phyloP scores from a whole-genome alignment of 805 yeast genomes.

The Teunomyces atbi region DNA sequence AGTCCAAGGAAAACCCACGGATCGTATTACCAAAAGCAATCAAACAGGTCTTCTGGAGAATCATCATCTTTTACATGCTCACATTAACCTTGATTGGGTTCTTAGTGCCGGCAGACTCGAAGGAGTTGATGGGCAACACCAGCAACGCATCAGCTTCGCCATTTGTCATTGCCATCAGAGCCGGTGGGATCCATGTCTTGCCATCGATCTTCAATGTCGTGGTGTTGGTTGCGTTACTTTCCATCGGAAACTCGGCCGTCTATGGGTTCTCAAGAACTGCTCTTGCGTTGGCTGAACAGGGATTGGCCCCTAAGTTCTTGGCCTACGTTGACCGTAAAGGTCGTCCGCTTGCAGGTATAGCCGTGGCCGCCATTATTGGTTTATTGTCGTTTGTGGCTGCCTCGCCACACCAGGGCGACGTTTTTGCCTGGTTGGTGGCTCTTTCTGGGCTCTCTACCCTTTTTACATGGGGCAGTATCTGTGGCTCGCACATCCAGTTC shows the following conservation, averaged over 20 bases:
- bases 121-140: conserved; percentile 22
- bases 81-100: conserved; percentile 41
- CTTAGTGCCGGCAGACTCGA: conserved; percentile 34
- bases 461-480: conserved; percentile 29
- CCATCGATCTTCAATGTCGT: conserved; percentile 45
- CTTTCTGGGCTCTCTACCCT: conserved; percentile 27
- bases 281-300: conserved; percentile 39
- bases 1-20: conserved; percentile 36
- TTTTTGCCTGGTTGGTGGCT: conserved; percentile 32
- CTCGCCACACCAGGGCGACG: conserved; percentile 33
- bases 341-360: conserved; percentile 39
- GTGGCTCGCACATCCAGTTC: conserved; percentile 23
- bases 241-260: conserved; percentile 44
- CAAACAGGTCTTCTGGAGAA: conserved; percentile 43
- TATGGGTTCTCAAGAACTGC: conserved; percentile 44
- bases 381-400: conserved; percentile 42
- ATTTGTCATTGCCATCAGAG: conserved; percentile 42
- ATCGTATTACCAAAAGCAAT: conserved; percentile 40
- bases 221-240: conserved; percentile 39
- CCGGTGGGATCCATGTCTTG: conserved; percentile 40
- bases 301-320: conserved; percentile 36
- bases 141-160: conserved; percentile 39
- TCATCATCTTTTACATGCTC: conserved; percentile 38
- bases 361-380: conserved; percentile 32
- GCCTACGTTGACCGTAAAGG: conserved; percentile 39